Evolutionary conservation across 2,329 filamentous ascomycete species (phyloP).

Genomic region (Proliferodiscus dingleyae): DNA sequence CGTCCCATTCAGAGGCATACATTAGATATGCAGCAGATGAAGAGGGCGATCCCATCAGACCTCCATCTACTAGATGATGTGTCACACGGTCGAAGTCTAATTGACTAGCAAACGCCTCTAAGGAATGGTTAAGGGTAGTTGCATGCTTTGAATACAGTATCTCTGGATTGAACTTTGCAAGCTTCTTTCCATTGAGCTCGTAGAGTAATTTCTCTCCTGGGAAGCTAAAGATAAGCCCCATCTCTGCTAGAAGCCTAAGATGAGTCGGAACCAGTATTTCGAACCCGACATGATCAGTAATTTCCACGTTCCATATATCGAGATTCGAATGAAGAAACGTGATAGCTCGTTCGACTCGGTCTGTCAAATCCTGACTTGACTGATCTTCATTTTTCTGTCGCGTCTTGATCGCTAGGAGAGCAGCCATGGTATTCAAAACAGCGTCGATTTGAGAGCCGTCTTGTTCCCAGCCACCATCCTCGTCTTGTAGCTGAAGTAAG

Average conservation of each 20-base stretch:
- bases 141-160: not conserved
- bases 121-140: not conserved
- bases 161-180: not conserved
- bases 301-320: not conserved
- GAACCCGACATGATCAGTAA: not conserved
- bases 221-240: not conserved
- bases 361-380: too few relatives aligned
- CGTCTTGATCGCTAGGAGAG: too few relatives aligned
- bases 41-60: not conserved
- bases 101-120: not conserved
- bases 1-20: not conserved
- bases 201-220: too few relatives aligned
- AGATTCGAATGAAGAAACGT: not conserved
- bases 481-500: too few relatives aligned
- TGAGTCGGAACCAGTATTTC: not conserved
- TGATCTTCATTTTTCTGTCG: too few relatives aligned
- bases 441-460: too few relatives aligned
- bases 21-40: not conserved
- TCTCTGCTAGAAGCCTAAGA: not conserved
- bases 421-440: too few relatives aligned
- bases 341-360: too few relatives aligned
- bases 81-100: not conserved
- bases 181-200: too few relatives aligned
- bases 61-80: not conserved
- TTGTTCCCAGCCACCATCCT: too few relatives aligned